A percentile compares a stretch with the other conserved stretches of the same genome.
These are phyloP conservation scores for Microthlaspi erraticum DNA, from an alignment of 345 rosid genomes.

Conservation along the genomic window DNA sequence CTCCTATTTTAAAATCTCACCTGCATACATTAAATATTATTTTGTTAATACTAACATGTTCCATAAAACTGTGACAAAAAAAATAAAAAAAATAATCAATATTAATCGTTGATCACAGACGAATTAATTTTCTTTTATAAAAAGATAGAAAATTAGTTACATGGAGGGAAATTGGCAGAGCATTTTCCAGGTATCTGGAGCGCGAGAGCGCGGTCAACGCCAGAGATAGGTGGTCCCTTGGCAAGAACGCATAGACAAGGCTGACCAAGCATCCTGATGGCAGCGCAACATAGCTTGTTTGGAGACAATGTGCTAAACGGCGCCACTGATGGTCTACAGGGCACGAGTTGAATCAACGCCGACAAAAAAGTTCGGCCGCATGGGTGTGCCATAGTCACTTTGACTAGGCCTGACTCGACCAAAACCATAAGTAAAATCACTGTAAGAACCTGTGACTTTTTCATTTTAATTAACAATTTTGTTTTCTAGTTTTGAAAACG, in stretches of 20 bases:
- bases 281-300: slow-evolving; percentile 74
- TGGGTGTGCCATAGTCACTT: slow-evolving; percentile 48
- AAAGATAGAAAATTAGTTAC: slow-evolving; percentile 44
- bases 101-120: no score
- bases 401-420: slow-evolving; percentile 40
- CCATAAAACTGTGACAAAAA: no score
- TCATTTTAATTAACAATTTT: neutral
- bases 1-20: no score
- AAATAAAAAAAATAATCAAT: no score
- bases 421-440: slow-evolving; percentile 49
- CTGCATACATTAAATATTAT: no score
- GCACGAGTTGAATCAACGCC: slow-evolving; percentile 81
- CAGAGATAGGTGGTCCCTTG: slow-evolving; percentile 82
- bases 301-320: slow-evolving; percentile 83
- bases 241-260: slow-evolving; percentile 78
- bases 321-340: slow-evolving; percentile 84
- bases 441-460: slow-evolving; percentile 6
- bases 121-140: no score
- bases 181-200: slow-evolving; percentile 81
- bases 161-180: slow-evolving; percentile 75
- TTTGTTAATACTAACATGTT: no score
- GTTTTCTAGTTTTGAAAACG: neutral
- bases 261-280: slow-evolving; percentile 75
- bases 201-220: slow-evolving; percentile 79
- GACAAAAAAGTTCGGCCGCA: slow-evolving; percentile 80